Percentiles rank a stretch among this genome's conserved stretches.
Conservation (phyloP, 345 rosid genomes). For the Aquilaria yunnanensis region DNA sequence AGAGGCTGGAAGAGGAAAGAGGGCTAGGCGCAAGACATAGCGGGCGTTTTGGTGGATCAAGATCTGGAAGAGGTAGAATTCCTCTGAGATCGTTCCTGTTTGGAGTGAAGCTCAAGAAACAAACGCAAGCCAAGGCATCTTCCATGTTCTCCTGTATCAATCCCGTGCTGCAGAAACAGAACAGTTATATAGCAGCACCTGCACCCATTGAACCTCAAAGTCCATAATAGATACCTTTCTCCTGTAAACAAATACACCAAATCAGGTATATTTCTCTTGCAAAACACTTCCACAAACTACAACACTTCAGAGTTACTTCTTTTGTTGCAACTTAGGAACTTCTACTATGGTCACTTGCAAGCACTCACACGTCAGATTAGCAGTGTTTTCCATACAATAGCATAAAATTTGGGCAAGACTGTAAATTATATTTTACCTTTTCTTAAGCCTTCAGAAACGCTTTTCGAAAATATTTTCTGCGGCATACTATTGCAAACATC, state of each 20-base stretch:
- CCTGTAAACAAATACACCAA: neutral
- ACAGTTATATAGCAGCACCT: conserved; percentile 21
- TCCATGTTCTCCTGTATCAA: conserved; percentile 56
- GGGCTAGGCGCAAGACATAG: conserved; percentile 29
- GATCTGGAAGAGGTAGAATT: conserved; percentile 35
- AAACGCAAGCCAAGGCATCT: conserved; percentile 30
- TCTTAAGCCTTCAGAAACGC: no score
- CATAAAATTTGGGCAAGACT: no score
- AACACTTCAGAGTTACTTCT: no score
- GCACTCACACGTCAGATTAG: no score
- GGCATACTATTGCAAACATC: no score
- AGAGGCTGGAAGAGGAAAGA: conserved; percentile 47
- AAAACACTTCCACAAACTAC: no score
- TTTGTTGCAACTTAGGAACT: no score
- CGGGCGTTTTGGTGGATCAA: neutral
- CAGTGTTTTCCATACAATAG: no score
- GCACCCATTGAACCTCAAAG: neutral
- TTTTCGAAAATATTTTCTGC: no score
- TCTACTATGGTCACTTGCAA: no score
- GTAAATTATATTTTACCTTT: no score
- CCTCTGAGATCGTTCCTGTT: conserved; percentile 83
- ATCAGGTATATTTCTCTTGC: no score
- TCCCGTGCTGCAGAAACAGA: conserved; percentile 48
- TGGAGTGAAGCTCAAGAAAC: conserved; percentile 76
- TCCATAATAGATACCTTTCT: conserved; percentile 10